Percentiles rank a stretch among this genome's conserved stretches.
Conservation (phyloP, 2,329 filamentous ascomycete genomes). For the Moelleriella libera region DNA sequence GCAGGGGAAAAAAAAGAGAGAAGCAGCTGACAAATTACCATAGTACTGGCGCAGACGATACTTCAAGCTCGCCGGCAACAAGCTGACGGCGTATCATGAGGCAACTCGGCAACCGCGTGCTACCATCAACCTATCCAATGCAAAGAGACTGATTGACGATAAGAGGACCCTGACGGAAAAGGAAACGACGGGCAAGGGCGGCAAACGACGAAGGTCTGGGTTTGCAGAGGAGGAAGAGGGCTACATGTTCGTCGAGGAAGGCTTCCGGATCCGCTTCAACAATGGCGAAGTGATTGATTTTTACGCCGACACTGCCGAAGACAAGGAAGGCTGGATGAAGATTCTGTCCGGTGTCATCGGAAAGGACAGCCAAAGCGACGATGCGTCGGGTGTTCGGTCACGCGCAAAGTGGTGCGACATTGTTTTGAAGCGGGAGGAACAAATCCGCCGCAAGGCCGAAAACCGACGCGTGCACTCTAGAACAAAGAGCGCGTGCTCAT, state of each 20-base stretch:
- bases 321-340: slow-evolving; percentile 93
- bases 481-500: slow-evolving; percentile 40
- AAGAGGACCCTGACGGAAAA: slow-evolving; percentile 70
- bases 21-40: slow-evolving; percentile 21
- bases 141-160: slow-evolving; percentile 86
- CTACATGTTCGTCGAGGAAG: slow-evolving; percentile 99
- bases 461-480: slow-evolving; percentile 37
- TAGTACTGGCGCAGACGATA: slow-evolving; percentile 97
- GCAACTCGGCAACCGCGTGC: slow-evolving; percentile 87
- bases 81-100: slow-evolving; percentile 92
- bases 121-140: slow-evolving; percentile 91
- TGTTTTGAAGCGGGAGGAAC: slow-evolving; percentile 49
- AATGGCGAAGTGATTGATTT: slow-evolving; percentile 98
- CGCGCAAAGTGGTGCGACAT: slow-evolving; percentile 53
- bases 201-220: slow-evolving; percentile 76
- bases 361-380: slow-evolving; percentile 35
- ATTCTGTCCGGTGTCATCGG: slow-evolving; percentile 61
- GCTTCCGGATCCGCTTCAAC: slow-evolving; percentile 95
- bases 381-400: slow-evolving; percentile 22
- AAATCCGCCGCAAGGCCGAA: slow-evolving; percentile 39
- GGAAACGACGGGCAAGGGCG: slow-evolving; percentile 62
- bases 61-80: slow-evolving; percentile 84
- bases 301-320: slow-evolving; percentile 75
- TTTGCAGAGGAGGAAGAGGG: slow-evolving; percentile 98
- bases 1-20: background rate